Evolutionary conservation across 192 early-diverging fungal species (phyloP).

Genomic region (Dissophora ornata): DNA sequence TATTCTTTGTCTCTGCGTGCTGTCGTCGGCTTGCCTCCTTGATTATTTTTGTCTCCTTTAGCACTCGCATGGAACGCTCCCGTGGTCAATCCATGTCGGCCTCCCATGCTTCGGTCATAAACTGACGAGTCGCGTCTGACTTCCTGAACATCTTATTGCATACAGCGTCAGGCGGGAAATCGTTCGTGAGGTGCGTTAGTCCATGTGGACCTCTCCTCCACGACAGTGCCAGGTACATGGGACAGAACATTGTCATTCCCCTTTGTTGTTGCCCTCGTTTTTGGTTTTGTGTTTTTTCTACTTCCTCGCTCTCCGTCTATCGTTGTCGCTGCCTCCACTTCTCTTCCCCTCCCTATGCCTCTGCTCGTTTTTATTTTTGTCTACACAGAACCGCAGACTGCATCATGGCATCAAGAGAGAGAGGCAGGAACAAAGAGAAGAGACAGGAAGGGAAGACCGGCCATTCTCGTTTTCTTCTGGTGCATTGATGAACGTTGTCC

Average conservation of each 20-base stretch:
- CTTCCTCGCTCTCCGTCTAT: background rate
- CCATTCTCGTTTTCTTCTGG: background rate
- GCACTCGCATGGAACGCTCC: background rate
- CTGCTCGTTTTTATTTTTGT: background rate
- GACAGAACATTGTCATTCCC: slow-evolving; percentile 24
- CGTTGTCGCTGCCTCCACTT: background rate
- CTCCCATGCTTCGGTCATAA: background rate
- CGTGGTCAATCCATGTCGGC: background rate
- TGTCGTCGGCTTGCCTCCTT: slow-evolving; percentile 2
- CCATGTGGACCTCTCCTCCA: too few species aligned
- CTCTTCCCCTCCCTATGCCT: background rate
- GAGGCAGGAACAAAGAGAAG: background rate
- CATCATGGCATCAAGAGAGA: background rate
- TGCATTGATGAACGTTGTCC: too few species aligned
- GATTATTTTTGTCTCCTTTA: slow-evolving; percentile 3
- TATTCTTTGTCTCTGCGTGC: background rate
- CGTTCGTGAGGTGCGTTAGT: too few species aligned
- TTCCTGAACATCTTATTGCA: too few species aligned
- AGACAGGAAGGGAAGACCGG: background rate
- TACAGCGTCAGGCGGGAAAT: too few species aligned
- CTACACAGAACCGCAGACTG: background rate
- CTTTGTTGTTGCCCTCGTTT: slow-evolving; percentile 8
- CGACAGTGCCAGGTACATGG: slow-evolving; percentile 4
- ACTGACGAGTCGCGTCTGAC: slow-evolving; percentile 4
- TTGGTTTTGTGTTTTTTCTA: background rate